Conservation (phyloP, 441 rosid species). For the California macrophylla region DNA sequence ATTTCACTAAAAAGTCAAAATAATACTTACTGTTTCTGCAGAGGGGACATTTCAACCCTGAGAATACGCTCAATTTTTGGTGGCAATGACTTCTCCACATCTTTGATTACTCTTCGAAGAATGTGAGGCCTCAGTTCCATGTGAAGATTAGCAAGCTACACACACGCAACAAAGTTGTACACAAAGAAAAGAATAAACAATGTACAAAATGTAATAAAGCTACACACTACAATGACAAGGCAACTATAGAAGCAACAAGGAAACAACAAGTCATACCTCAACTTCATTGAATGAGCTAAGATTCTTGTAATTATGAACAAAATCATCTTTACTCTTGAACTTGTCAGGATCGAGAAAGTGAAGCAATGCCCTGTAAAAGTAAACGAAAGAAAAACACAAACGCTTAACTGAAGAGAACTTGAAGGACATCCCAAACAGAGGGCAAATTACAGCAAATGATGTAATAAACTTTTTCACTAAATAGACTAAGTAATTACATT, state of each 20-base stretch:
- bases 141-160: slow-evolving; percentile 96
- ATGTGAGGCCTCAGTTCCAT: slow-evolving; percentile 98
- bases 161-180: slow-evolving; percentile 13
- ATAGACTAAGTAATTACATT: neutral
- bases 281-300: slow-evolving; percentile 91
- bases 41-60: slow-evolving; percentile 99
- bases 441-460: neutral
- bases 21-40: slow-evolving; percentile 84
- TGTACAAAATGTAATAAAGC: slow-evolving; percentile 11
- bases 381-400: neutral
- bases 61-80: slow-evolving; percentile 98
- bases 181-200: slow-evolving; percentile 13
- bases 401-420: neutral
- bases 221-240: neutral
- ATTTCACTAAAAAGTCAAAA: slow-evolving; percentile 14
- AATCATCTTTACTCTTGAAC: slow-evolving; percentile 89
- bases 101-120: slow-evolving; percentile 96
- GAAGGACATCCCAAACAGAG: neutral
- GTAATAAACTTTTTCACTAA: neutral
- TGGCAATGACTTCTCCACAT: slow-evolving; percentile 97
- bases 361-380: slow-evolving; percentile 73
- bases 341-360: slow-evolving; percentile 93
- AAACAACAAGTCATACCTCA: slow-evolving; percentile 47
- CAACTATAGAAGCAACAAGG: neutral
- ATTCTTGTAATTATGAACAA: slow-evolving; percentile 94